Evolutionary conservation across 2,329 filamentous ascomycete genomes (phyloP).

Genomic region (Pestalotiopsis sp.): DNA sequence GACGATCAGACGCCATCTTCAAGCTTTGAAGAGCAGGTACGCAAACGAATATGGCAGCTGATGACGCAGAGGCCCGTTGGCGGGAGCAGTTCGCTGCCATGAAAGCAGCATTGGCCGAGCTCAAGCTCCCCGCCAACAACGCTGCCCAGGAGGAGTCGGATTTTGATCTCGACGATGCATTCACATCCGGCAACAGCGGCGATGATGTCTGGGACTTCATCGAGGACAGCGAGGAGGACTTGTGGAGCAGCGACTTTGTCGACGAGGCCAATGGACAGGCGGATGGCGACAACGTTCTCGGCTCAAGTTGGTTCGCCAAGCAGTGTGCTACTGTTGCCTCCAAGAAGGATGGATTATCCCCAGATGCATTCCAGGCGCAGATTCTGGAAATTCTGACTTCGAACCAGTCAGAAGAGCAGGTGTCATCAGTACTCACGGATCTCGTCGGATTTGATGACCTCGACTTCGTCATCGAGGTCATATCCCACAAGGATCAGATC

Average conservation of each 20-base stretch:
- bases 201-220: conserved; percentile 95
- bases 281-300: conserved; percentile 42
- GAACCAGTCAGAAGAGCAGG: conserved; percentile 71
- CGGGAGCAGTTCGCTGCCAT: conserved; percentile 82
- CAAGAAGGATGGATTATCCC: conserved; percentile 66
- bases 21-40: background rate
- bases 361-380: conserved; percentile 74
- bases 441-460: conserved; percentile 91
- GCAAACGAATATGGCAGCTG: conserved; percentile 18
- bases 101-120: conserved; percentile 78
- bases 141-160: conserved; percentile 52
- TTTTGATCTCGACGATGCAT: conserved; percentile 64
- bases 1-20: too few relatives aligned
- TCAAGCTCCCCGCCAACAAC: conserved; percentile 52
- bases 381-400: conserved; percentile 74
- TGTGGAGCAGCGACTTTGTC: conserved; percentile 65
- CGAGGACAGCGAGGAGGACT: conserved; percentile 70
- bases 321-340: conserved; percentile 69
- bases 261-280: conserved; percentile 39
- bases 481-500: conserved; percentile 74
- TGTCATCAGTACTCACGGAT: conserved; percentile 90
- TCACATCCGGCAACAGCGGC: conserved; percentile 60
- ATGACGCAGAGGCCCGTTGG: conserved; percentile 67
- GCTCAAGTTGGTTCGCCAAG: conserved; percentile 68
- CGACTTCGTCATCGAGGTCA: conserved; percentile 90